Base-by-base conservation (phyloP, 768 basidiomycete genomes). In the Mycena vulgaris region DNA sequence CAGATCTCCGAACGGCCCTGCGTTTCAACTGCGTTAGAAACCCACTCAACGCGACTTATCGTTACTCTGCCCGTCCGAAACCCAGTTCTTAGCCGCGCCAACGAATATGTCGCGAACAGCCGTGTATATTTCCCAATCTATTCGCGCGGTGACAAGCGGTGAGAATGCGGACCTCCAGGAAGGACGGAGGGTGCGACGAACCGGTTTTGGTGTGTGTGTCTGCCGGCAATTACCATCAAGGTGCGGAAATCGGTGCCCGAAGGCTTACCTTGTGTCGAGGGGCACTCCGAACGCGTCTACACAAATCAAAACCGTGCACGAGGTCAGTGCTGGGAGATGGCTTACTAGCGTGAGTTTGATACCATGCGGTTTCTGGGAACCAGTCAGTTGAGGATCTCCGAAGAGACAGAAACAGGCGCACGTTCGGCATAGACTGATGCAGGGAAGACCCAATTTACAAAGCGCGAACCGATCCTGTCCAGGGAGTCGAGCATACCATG, bases 141-240 rank as follows among this genome's bases (percentile, higher is more conserved):
- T 40, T 35, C 33, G 33, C 39, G 39, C 10, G 39, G 35, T 37
- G 39, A 40, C 39, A 40, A 17, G 13, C 33, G 14, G 39, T 39
- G 10, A 39, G 39, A 39, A 39, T 39, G 39, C 39, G 39, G 14
- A 16, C 39, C 39, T 39, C 39, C 39, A 39, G 10, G 10, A 39
- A 8, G 39, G 39, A 39, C 33, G 14, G 39, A 39, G 39, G 10
- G 39, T 3, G 14, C 33, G 33, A 13, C 33, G 56, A 74, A 85
- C 86, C 86, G 68, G 88, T 86, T 78, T 90, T 89, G 47, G 88
- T 88, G 72, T 89, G 87, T 86, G 70, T 89, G 86, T 40, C 84
- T 84, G 57, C 8, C 63, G 35, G 5, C 28, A 60, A 47, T 63
- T 56, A 57, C 42, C 42, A 52, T 55, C 39, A 42, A 30, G n/a